A percentile compares a stretch with the other conserved stretches of the same genome.
These are phyloP conservation scores for Solanum arcanum DNA, from an alignment of 257 asterid genomes.

Conservation along the genomic window DNA sequence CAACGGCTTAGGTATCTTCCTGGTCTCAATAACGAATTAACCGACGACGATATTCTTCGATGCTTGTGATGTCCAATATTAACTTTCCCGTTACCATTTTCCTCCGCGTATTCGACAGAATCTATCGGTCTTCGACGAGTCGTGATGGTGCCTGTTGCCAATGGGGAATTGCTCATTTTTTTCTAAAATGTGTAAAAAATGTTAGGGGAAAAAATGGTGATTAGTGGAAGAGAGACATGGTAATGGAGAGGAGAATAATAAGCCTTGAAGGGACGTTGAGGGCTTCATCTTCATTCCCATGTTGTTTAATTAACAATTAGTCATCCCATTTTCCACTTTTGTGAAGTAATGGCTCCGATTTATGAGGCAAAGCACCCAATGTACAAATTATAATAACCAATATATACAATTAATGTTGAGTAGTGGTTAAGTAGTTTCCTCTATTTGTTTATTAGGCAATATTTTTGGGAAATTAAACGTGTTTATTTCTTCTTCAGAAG, in stretches of 20 bases:
- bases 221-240: background rate
- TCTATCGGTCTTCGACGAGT: conserved; percentile 17
- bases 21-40: background rate
- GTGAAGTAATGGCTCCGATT: conserved; percentile 16
- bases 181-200: background rate
- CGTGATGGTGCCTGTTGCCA: background rate
- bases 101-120: background rate
- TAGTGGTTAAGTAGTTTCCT: background rate
- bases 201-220: background rate
- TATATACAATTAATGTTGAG: background rate
- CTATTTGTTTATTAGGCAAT: background rate
- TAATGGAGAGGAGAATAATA: background rate
- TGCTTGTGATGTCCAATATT: background rate
- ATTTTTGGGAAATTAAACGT: background rate
- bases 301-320: background rate
- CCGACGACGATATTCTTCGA: background rate
- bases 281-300: background rate
- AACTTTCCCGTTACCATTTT: background rate
- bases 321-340: background rate
- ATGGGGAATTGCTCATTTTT: background rate
- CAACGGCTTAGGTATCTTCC: conserved; percentile 14
- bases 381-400: background rate
- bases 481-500: background rate
- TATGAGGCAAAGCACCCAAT: conserved; percentile 1
- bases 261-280: background rate